Evolutionary conservation across 192 early-diverging fungal species (phyloP).

Genomic region (Backusella macrospora): DNA sequence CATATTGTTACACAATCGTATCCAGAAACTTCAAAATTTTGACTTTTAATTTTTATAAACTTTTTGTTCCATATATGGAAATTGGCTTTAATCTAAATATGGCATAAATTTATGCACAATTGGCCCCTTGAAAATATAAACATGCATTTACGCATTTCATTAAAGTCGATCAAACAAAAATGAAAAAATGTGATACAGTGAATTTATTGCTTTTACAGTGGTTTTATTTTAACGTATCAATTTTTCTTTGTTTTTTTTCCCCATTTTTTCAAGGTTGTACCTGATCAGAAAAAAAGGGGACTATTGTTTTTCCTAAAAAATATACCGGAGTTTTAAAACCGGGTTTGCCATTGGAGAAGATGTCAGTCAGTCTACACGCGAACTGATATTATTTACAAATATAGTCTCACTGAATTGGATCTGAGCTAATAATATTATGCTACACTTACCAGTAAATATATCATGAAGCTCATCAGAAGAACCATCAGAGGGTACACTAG

Average conservation of each 20-base stretch:
- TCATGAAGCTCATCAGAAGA: too few species aligned
- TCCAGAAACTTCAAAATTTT: not conserved
- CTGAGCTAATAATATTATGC: too few species aligned
- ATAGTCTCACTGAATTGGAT: too few species aligned
- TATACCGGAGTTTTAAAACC: not conserved
- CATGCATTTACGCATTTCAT: not conserved
- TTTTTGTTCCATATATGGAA: conserved; percentile 10
- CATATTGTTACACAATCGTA: not conserved
- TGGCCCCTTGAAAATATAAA: not conserved
- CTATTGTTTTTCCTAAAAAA: not conserved
- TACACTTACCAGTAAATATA: too few species aligned
- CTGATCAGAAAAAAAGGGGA: not conserved
- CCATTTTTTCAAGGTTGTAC: not conserved
- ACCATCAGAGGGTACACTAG: too few species aligned
- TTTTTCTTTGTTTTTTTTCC: too few species aligned
- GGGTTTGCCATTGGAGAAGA: not conserved
- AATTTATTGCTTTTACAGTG: too few species aligned
- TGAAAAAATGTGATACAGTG: not conserved
- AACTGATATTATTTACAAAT: too few species aligned
- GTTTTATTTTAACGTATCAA: too few species aligned
- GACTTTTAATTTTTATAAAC: conserved; percentile 6
- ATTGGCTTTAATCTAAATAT: not conserved
- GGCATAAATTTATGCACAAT: not conserved
- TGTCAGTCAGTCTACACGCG: too few species aligned
- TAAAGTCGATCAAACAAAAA: conserved; percentile 1